A percentile compares a stretch with the other conserved stretches of the same genome.
These are phyloP conservation scores for Tricholoma matsutake DNA, from an alignment of 768 basidiomycete species.

Conservation along the genomic window DNA sequence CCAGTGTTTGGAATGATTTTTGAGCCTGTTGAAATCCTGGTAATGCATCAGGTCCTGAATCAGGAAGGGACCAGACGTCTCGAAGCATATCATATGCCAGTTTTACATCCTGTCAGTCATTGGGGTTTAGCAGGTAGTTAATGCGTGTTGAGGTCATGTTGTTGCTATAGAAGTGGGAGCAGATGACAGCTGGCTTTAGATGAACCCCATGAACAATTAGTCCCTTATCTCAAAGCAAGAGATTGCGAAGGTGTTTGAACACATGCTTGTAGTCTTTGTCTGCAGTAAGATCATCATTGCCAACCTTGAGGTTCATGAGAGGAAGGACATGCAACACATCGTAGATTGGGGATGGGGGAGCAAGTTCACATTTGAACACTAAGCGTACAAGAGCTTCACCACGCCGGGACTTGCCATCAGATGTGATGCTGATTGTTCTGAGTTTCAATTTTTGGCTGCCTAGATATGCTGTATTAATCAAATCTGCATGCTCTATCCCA, in stretches of 20 bases:
- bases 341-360: constrained; percentile 21
- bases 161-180: not conserved
- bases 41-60: not conserved
- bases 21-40: constrained; percentile 20
- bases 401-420: constrained; percentile 27
- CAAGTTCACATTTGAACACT: constrained; percentile 19
- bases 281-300: constrained; percentile 27
- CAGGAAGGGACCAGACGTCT: constrained; percentile 23
- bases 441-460: constrained; percentile 9
- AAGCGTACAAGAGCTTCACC: constrained; percentile 22
- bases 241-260: constrained; percentile 23
- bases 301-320: constrained; percentile 26
- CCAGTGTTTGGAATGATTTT: constrained; percentile 17
- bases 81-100: constrained; percentile 22
- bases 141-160: constrained; percentile 19
- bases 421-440: constrained; percentile 13
- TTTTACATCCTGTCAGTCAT: constrained; percentile 32
- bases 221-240: constrained; percentile 21
- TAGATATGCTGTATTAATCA: too few species aligned
- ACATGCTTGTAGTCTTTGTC: constrained; percentile 33
- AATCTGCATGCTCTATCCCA: too few species aligned
- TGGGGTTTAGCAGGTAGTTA: constrained; percentile 20
- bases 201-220: not conserved
- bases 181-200: too few species aligned
- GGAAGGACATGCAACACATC: constrained; percentile 14